These are phyloP conservation scores for Isoetes taiwanensis DNA, from an alignment of 75 land plant species.

Conservation along the genomic window DNA sequence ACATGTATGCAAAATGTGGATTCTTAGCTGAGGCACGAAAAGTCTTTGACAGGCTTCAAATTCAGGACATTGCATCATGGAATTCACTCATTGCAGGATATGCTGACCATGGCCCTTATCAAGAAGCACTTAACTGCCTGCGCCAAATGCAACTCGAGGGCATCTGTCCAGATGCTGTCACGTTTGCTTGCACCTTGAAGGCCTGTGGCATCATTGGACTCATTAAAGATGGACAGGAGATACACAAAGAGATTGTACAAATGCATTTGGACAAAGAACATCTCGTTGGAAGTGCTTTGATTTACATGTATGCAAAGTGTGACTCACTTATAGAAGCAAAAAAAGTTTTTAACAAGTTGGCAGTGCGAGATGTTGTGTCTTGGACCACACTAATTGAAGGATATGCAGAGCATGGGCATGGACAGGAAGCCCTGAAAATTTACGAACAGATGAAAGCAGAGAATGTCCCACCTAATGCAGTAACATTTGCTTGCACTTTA, in stretches of 20 bases:
- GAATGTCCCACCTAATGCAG: too few species aligned
- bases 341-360: conserved; percentile 16
- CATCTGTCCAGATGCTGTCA: conserved; percentile 15
- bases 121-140: conserved; percentile 22
- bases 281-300: conserved; percentile 31
- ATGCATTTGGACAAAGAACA: conserved; percentile 17
- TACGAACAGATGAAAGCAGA: too few species aligned
- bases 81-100: conserved; percentile 31
- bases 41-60: background rate
- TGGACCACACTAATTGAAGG: conserved; percentile 33
- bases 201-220: conserved; percentile 22
- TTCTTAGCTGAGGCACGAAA: background rate
- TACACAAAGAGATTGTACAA: conserved; percentile 22
- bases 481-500: too few species aligned
- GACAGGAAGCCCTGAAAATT: too few species aligned
- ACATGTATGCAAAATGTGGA: too few species aligned
- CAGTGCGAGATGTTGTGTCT: conserved; percentile 14
- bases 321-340: conserved; percentile 18
- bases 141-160: conserved; percentile 13
- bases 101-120: conserved; percentile 18
- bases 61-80: conserved; percentile 10
- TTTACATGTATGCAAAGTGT: conserved; percentile 30
- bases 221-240: conserved; percentile 25
- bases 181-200: background rate
- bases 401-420: too few species aligned